Percentiles rank a stretch among this genome's conserved stretches.
Conservation (phyloP, 192 early-diverging fungal species). For the Umbelopsis isabellina region DNA sequence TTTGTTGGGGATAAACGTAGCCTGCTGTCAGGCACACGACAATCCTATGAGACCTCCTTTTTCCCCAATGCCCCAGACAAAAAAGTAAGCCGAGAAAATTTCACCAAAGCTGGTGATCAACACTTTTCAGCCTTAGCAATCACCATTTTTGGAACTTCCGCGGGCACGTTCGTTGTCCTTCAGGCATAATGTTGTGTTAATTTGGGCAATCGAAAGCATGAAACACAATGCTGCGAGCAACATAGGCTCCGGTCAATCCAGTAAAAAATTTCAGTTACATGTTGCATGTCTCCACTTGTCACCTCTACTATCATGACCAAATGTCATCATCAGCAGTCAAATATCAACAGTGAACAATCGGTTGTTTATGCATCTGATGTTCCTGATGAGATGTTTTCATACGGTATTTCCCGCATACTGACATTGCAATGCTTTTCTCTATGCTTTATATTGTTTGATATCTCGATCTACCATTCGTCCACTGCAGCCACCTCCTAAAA, state of each 20-base stretch:
- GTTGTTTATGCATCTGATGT: neutral
- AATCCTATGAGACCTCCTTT: neutral
- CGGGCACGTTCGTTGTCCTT: neutral
- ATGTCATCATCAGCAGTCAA: neutral
- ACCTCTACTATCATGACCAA: neutral
- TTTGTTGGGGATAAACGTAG: neutral
- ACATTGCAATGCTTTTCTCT: neutral
- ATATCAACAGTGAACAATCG: neutral
- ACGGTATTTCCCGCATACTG: neutral
- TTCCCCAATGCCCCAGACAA: conserved; percentile 19
- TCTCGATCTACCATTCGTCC: no score
- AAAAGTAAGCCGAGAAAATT: neutral
- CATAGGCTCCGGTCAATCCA: no score
- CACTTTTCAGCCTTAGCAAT: neutral
- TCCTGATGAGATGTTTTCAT: neutral
- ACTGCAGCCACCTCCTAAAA: no score
- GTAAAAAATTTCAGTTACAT: no score
- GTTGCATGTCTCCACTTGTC: no score
- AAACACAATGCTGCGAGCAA: no score
- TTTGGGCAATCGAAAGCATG: no score
- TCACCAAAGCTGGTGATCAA: conserved; percentile 7
- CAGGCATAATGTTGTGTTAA: no score
- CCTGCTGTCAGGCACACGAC: conserved; percentile 7
- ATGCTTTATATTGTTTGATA: neutral
- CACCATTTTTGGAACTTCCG: neutral